Percentiles rank a stretch among this genome's conserved stretches.
Evolutionary conservation across 352 stramenopile genomes (phyloP).

Genomic region (Pythium monospermum): DNA sequence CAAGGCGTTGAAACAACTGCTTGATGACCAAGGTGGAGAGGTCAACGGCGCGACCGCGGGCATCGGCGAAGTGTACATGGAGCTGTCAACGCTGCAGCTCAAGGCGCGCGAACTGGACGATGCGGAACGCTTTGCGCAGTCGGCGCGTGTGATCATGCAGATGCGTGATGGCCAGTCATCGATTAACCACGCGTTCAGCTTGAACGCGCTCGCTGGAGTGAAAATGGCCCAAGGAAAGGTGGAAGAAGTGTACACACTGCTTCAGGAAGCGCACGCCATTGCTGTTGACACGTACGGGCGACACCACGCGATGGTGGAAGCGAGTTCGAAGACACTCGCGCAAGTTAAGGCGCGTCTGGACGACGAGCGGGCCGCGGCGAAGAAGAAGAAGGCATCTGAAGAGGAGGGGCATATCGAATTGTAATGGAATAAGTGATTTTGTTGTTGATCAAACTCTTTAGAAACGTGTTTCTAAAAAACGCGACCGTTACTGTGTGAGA

Average conservation of each 20-base stretch:
- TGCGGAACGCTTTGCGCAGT: constrained; percentile 34
- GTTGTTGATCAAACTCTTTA: background rate
- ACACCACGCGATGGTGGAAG: constrained; percentile 50
- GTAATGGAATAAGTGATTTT: constrained; percentile 10
- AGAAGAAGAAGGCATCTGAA: constrained; percentile 2
- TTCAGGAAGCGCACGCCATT: constrained; percentile 65
- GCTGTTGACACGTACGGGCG: constrained; percentile 61
- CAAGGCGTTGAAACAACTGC: constrained; percentile 47
- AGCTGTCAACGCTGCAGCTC: constrained; percentile 39
- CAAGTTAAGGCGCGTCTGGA: constrained; percentile 59
- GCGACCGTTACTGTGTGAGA: constrained; percentile 3
- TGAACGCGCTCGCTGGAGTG: constrained; percentile 77
- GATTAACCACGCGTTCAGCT: constrained; percentile 68
- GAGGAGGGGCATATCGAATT: constrained; percentile 14
- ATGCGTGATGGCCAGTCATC: constrained; percentile 63
- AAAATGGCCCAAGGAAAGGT: constrained; percentile 63
- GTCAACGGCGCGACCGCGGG: constrained; percentile 61
- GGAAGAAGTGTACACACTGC: constrained; percentile 46
- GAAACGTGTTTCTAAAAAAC: constrained; percentile 6
- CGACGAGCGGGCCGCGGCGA: constrained; percentile 15
- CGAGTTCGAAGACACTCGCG: constrained; percentile 55
- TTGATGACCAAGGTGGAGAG: constrained; percentile 49
- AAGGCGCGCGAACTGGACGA: constrained; percentile 16
- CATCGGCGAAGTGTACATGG: constrained; percentile 76
- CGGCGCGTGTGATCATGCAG: constrained; percentile 47